Conservation (phyloP, 2,329 filamentous ascomycete species). For the Aureobasidium sp. region DNA sequence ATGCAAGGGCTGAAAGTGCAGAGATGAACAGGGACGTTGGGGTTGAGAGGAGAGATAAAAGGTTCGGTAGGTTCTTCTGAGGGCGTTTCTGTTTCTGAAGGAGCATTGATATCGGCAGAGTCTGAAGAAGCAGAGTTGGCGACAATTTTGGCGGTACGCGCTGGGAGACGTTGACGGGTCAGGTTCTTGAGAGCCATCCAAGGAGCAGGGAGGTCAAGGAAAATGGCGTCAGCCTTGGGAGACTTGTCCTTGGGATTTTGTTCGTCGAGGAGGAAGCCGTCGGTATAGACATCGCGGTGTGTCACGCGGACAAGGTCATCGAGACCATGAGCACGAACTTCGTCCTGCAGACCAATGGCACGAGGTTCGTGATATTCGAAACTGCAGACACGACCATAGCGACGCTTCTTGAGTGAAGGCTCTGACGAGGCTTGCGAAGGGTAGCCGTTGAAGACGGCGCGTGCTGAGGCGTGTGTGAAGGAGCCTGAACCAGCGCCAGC, state of each 20-base stretch:
- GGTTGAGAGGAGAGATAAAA: constrained; percentile 53
- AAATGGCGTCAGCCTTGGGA: constrained; percentile 61
- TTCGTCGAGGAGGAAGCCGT: constrained; percentile 54
- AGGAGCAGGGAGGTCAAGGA: constrained; percentile 71
- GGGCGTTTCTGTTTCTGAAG: neutral
- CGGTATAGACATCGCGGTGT: constrained; percentile 69
- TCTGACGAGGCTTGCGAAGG: constrained; percentile 28
- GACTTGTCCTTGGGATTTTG: constrained; percentile 15
- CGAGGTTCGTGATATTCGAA: constrained; percentile 73
- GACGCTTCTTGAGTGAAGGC: constrained; percentile 23
- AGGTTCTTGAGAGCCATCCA: constrained; percentile 73
- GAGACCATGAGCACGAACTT: constrained; percentile 60
- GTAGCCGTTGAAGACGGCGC: constrained; percentile 68
- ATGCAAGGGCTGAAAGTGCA: constrained; percentile 97
- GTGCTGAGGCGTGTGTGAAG: constrained; percentile 70
- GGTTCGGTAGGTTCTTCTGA: neutral
- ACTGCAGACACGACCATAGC: constrained; percentile 63
- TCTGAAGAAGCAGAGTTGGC: constrained; percentile 6
- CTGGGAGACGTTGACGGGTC: constrained; percentile 38
- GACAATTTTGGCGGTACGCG: constrained; percentile 6
- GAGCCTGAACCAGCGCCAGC: constrained; percentile 75
- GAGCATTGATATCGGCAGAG: neutral
- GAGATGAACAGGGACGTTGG: constrained; percentile 62
- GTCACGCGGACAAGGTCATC: constrained; percentile 60
- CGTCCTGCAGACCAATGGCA: constrained; percentile 58